These are phyloP conservation scores for Takakia lepidozioides DNA, from an alignment of 225 moss, liverwort and hornwort species.

Conservation along the genomic window DNA sequence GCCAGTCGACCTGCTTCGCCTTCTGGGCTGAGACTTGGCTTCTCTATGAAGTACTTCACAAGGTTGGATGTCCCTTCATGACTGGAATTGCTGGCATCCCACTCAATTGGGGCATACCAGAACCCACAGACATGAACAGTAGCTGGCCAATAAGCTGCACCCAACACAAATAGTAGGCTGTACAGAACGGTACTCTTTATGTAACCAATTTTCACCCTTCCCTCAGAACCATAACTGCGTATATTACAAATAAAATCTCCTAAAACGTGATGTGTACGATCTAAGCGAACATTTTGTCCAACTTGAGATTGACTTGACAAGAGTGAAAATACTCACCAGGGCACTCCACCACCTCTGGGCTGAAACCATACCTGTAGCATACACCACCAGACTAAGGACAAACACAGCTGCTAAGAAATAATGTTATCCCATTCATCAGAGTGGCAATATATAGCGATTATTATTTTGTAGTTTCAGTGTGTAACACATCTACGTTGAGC, in stretches of 20 bases:
- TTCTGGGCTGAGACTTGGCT: not conserved
- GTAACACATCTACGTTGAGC: too few species aligned
- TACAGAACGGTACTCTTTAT: too few species aligned
- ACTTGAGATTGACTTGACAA: too few species aligned
- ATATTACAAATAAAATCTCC: too few species aligned
- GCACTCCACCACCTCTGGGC: slow-evolving; percentile 79
- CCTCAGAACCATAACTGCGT: too few species aligned
- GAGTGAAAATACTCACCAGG: slow-evolving; percentile 32
- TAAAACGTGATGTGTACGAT: too few species aligned
- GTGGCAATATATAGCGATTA: too few species aligned
- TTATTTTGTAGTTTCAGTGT: too few species aligned
- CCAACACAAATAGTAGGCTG: too few species aligned
- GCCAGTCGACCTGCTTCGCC: not conserved
- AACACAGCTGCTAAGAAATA: not conserved
- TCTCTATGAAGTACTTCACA: not conserved
- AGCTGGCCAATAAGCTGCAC: slow-evolving; percentile 64
- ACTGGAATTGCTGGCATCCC: slow-evolving; percentile 30
- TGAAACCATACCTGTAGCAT: slow-evolving; percentile 34
- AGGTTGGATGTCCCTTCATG: not conserved
- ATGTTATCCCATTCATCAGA: not conserved
- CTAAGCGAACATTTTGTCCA: too few species aligned
- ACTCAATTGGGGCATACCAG: slow-evolving; percentile 78
- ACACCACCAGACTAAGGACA: not conserved
- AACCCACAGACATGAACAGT: slow-evolving; percentile 83
- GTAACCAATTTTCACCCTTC: too few species aligned